Conservation (phyloP, 345 rosid species). For the Brassica carinata region DNA sequence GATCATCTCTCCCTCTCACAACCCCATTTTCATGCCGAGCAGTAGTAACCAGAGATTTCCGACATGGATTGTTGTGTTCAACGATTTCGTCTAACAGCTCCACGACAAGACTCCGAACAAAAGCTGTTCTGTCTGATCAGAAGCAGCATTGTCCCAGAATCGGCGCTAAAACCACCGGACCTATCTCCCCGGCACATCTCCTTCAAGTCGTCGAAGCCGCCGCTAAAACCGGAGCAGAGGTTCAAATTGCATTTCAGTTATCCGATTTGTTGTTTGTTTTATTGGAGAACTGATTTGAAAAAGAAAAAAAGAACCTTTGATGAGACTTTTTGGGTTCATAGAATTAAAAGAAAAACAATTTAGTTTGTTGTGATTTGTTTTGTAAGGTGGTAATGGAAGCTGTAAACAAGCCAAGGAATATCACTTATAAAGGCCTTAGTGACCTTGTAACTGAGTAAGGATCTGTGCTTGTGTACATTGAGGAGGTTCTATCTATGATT, state of each 20-base stretch:
- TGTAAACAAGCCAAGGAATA: slow-evolving; percentile 78
- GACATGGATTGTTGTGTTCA: slow-evolving; percentile 30
- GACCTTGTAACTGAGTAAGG: slow-evolving; percentile 94
- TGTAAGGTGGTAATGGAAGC: slow-evolving; percentile 93
- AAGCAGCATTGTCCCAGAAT: slow-evolving; percentile 53
- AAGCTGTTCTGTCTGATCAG: slow-evolving; percentile 54
- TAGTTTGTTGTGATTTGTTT: not conserved
- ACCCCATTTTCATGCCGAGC: slow-evolving; percentile 32
- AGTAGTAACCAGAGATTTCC: slow-evolving; percentile 16
- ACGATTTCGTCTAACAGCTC: slow-evolving; percentile 20
- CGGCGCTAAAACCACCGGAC: slow-evolving; percentile 68
- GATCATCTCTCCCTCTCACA: slow-evolving; percentile 32
- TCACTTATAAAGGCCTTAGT: slow-evolving; percentile 80
- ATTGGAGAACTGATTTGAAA: not conserved
- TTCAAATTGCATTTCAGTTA: slow-evolving; percentile 24
- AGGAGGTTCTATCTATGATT: not conserved
- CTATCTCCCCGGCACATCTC: slow-evolving; percentile 65
- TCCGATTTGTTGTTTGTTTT: not conserved
- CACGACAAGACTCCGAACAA: slow-evolving; percentile 30
- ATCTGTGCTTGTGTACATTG: not conserved
- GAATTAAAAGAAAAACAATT: not conserved
- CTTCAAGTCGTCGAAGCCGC: slow-evolving; percentile 80
- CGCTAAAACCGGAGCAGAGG: slow-evolving; percentile 90
- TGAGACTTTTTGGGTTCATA: not conserved
- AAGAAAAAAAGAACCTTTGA: not conserved